Conservation (phyloP, 768 basidiomycete species). For the Agaricus subrufescens region DNA sequence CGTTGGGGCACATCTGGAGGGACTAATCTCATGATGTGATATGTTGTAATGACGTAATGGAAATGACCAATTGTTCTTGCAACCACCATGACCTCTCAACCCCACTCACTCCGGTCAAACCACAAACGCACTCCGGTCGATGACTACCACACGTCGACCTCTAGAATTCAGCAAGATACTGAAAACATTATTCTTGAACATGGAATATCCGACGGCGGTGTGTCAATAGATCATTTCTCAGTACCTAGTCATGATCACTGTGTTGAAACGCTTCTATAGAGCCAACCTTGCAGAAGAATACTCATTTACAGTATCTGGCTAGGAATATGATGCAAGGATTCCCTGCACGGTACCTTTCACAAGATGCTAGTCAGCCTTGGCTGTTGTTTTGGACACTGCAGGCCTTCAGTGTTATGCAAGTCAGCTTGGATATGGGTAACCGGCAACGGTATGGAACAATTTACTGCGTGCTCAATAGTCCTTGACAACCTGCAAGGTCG, state of each 20-base stretch:
- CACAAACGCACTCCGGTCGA: constrained; percentile 45
- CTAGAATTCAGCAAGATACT: constrained; percentile 55
- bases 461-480: background rate
- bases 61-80: no score
- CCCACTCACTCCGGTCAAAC: constrained; percentile 1
- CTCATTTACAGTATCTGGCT: constrained; percentile 74
- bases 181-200: constrained; percentile 61
- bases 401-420: constrained; percentile 72
- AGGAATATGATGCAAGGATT: constrained; percentile 75
- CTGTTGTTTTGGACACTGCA: constrained; percentile 91
- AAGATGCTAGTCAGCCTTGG: constrained; percentile 97
- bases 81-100: constrained; percentile 12
- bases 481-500: constrained; percentile 37
- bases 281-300: constrained; percentile 49
- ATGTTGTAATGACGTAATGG: no score
- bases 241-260: constrained; percentile 2
- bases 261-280: background rate
- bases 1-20: constrained; percentile 1
- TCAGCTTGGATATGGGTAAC: constrained; percentile 71
- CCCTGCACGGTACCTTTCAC: constrained; percentile 69
- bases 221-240: background rate
- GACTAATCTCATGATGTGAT: background rate
- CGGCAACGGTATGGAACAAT: constrained; percentile 56
- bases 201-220: constrained; percentile 26
- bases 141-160: constrained; percentile 59